Evolutionary conservation across 2,329 filamentous ascomycete genomes (phyloP).

Genomic region (Fusarium verticillioides): DNA sequence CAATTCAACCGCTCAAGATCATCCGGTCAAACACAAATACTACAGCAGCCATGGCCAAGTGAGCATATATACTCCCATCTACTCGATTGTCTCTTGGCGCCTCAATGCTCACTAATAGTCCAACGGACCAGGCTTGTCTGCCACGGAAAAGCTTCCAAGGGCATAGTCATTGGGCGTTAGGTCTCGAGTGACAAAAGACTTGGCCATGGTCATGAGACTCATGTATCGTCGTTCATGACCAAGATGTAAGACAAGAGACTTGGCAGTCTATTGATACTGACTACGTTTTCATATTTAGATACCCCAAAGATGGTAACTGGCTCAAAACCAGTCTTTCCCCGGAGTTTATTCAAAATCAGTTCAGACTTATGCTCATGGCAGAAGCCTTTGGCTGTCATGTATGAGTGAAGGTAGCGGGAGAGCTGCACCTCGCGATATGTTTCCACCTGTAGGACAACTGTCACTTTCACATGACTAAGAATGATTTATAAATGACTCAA

Average conservation of each 20-base stretch:
- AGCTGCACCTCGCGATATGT: not conserved
- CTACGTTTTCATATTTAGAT: not conserved
- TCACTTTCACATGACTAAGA: not conserved
- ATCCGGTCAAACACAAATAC: not conserved
- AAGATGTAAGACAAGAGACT: not conserved
- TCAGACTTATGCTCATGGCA: not conserved
- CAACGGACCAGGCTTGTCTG: not conserved
- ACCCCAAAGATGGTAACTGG: not conserved
- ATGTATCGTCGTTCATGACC: not conserved
- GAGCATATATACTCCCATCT: not conserved
- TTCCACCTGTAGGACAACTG: not conserved
- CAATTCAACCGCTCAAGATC: not conserved
- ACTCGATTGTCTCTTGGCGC: not conserved
- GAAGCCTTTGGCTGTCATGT: not conserved
- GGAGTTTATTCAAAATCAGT: rapidly evolving
- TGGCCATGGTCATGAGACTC: not conserved
- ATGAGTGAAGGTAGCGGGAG: not conserved
- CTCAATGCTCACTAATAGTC: not conserved
- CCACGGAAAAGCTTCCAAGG: not conserved
- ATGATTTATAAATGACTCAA: not conserved
- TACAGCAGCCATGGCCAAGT: not conserved
- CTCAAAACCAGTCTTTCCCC: rapidly evolving
- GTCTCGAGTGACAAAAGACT: not conserved
- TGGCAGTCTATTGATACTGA: not conserved
- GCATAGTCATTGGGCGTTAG: rapidly evolving